Evolutionary conservation across 306 rosid genomes (phyloP).

Genomic region (Trifolium pratense): DNA sequence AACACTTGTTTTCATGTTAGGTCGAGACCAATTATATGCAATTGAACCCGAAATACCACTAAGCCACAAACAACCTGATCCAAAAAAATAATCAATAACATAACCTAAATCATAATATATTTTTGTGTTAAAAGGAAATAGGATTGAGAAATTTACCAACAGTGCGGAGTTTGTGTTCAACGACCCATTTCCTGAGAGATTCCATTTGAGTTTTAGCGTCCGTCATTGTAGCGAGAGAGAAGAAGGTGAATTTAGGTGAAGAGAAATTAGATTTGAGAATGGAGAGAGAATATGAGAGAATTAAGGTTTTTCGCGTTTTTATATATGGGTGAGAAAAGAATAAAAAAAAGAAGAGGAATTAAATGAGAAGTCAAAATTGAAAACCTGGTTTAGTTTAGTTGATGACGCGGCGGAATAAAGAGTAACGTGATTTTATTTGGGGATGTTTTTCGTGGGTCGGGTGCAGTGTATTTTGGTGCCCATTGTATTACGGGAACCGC

Average conservation of each 20-base stretch:
- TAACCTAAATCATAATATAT: not conserved
- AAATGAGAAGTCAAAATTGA: conserved; percentile 49
- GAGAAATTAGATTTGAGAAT: not conserved
- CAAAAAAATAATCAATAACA: not conserved
- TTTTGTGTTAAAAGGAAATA: not conserved
- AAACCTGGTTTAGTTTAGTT: conserved; percentile 30
- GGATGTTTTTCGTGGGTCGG: not conserved
- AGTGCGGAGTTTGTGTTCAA: conserved; percentile 88
- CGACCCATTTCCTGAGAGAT: conserved; percentile 75
- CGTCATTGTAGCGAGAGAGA: conserved; percentile 52
- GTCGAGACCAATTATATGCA: conserved; percentile 96
- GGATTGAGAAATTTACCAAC: conserved; percentile 62
- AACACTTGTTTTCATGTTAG: conserved; percentile 91
- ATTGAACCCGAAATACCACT: conserved; percentile 86
- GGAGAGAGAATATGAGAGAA: not conserved
- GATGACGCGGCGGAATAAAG: not conserved
- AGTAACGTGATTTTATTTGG: not conserved
- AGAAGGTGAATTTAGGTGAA: not conserved
- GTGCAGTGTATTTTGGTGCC: not conserved
- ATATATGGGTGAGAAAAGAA: not conserved
- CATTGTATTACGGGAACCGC: not conserved
- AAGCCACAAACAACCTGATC: conserved; percentile 82
- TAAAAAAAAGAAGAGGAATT: conserved; percentile 23
- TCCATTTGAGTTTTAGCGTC: conserved; percentile 70
- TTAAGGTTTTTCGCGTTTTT: conserved; percentile 3